A percentile compares a stretch with the other conserved stretches of the same genome.
Conservation (phyloP, 1,284 basidiomycete species). For the Pyrrhoderma lamaoense region DNA sequence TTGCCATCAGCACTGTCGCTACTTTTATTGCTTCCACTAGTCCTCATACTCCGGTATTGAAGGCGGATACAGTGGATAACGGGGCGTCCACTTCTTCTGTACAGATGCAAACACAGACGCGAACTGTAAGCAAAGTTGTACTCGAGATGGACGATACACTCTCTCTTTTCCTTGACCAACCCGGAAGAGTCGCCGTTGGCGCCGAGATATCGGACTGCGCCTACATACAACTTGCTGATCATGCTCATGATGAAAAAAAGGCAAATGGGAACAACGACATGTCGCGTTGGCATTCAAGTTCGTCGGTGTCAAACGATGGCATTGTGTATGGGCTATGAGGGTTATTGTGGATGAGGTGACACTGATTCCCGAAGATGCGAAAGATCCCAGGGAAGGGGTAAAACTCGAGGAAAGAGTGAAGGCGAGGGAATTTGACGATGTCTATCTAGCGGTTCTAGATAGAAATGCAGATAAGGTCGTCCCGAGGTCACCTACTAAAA, state of each 20-base stretch:
- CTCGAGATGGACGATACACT: conserved; percentile 48
- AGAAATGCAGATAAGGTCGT: neutral
- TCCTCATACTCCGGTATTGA: too few species aligned
- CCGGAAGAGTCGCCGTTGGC: conserved; percentile 31
- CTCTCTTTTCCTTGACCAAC: conserved; percentile 33
- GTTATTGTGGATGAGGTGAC: conserved; percentile 36
- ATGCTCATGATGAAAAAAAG: conserved; percentile 40
- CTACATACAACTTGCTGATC: conserved; percentile 48
- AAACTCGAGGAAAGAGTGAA: conserved; percentile 36
- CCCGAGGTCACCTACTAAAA: too few species aligned
- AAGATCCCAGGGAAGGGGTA: too few species aligned
- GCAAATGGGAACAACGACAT: conserved; percentile 52
- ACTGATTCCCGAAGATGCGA: too few species aligned
- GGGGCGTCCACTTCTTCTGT: too few species aligned
- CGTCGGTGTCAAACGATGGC: conserved; percentile 41
- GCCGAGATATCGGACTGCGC: conserved; percentile 45
- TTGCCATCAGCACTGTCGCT: too few species aligned
- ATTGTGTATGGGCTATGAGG: conserved; percentile 56
- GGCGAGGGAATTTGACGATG: conserved; percentile 57
- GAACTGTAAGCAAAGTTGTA: conserved; percentile 16
- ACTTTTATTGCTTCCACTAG: too few species aligned
- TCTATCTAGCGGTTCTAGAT: conserved; percentile 27
- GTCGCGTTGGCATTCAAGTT: conserved; percentile 43
- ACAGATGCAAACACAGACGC: neutral
- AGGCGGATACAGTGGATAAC: too few species aligned